A percentile compares a stretch with the other conserved stretches of the same genome.
These are phyloP conservation scores for Coemansia sp. DNA, from an alignment of 192 early-diverging fungal genomes.

Conservation along the genomic window DNA sequence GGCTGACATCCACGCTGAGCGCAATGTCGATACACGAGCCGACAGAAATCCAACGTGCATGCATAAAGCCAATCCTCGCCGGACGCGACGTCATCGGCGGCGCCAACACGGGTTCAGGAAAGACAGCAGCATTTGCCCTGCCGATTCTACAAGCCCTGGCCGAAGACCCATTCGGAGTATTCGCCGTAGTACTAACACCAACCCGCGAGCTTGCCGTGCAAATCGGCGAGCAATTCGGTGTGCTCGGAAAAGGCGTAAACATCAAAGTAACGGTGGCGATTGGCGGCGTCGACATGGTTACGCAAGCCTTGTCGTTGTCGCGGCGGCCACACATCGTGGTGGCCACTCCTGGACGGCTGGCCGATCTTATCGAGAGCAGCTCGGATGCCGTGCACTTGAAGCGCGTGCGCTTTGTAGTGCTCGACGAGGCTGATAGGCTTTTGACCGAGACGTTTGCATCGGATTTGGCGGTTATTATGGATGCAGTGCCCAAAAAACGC, in stretches of 20 bases:
- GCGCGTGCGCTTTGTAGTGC: slow-evolving; percentile 77
- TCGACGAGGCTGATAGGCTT: slow-evolving; percentile 96
- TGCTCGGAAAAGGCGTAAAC: slow-evolving; percentile 84
- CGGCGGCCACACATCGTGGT: slow-evolving; percentile 87
- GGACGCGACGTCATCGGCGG: slow-evolving; percentile 87
- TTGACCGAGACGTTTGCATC: slow-evolving; percentile 81
- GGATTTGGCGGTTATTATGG: slow-evolving; percentile 79
- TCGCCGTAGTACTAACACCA: slow-evolving; percentile 93
- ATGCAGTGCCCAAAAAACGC: slow-evolving; percentile 72
- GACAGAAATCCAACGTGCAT: slow-evolving; percentile 90
- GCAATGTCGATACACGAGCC: slow-evolving; percentile 82
- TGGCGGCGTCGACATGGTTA: slow-evolving; percentile 93
- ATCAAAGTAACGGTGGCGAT: slow-evolving; percentile 84
- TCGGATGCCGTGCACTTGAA: slow-evolving; percentile 70
- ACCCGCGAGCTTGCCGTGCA: slow-evolving; percentile 97
- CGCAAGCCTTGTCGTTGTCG: slow-evolving; percentile 84
- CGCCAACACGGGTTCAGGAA: slow-evolving; percentile 95
- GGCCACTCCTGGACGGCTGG: slow-evolving; percentile 92
- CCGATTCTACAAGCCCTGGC: slow-evolving; percentile 94
- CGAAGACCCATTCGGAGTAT: slow-evolving; percentile 95
- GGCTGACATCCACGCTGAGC: slow-evolving; percentile 76
- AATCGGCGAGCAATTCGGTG: slow-evolving; percentile 96
- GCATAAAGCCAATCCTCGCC: slow-evolving; percentile 75
- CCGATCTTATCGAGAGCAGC: slow-evolving; percentile 86
- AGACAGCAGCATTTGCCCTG: slow-evolving; percentile 97